Evolutionary conservation across 371 early-diverging fungal genomes (phyloP), one percentile per base, ranked within the genome.

Genomic region (Mortierella sp.): DNA sequence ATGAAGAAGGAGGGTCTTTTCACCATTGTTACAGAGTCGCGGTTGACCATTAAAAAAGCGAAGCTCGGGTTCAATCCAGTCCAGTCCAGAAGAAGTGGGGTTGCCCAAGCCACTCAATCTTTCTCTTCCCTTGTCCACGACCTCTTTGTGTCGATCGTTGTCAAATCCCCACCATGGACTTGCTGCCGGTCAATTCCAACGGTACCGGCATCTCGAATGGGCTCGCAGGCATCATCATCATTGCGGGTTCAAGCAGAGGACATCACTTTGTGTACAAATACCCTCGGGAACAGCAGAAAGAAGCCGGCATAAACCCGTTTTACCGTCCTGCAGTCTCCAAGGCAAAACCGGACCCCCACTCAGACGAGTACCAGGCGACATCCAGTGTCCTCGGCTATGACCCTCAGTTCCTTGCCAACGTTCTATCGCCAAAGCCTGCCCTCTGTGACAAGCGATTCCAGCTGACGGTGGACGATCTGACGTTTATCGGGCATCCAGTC

Each of bases 361-460:
- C 39, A 8, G 28, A 80, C 56, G 57, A 71, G 19, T 82, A 78
- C 66, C 83, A 82, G 29, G 76, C 79, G 17, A 68, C 81, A 8
- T 79, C 82, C 45, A 71, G 71, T n/a, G 79, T 92, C 10, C 85
- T 91, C 50, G 88, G 91, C 57, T 88, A 91, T 48, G 88, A 91
- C 17, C 84, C 86, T 4, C 81, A 84, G 10, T 83, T 91, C 56
- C 83, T 93, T 22, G 90, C 92, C 9, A 89, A 92, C 58, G 25
- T 93, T 7, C 82, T 95, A 9, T 88, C 92, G 0, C 95, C 95
- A 9, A 91, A 88, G 79, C 71, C 81, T 10, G 81, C 89, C 6
- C 79, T 93, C 3, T 88, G 93, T 60, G 91, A 92, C 74, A 79
- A 84, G 27, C 84, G 87, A 53, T 95, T 95, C 70, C 91, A 92